Base-by-base conservation (phyloP, 306 rosid species). In the Cicer chorassanicum region DNA sequence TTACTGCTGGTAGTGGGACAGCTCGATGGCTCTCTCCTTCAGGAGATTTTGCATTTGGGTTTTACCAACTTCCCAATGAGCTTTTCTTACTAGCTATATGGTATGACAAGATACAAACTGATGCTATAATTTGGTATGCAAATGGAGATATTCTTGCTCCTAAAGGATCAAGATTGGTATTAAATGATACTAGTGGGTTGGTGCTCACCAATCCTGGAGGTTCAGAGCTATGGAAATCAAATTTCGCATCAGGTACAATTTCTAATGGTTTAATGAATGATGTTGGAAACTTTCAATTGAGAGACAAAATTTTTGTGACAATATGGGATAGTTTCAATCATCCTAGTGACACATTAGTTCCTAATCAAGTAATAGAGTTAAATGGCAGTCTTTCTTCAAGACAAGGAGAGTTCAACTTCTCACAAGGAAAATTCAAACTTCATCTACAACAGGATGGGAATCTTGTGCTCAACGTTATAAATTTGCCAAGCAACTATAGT, bases 301-400 rank as follows among this genome's bases (percentile, higher is more conserved):
- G 3, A 15, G 81, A 65, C 10, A 43, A 40, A 10, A 72, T 40
- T 57, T 73, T 59, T 3, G 40, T 1, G 0, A 1, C n/a, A 4
- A 6, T 83, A 8, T 89, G 93, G 91, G 82, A 78, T 12, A 82
- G 65, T 68, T 88, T 88, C 44, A 21, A 56, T 10, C 9, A 76
- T 16, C 93, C 87, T 4, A 81, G 69, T 6, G 91, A 89, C 64
- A 89, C 91, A 45, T 46, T 89, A 40, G 80, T 89, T 15, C 89
- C 93, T 1, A 70, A 59, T 4, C 94, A 89, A 56, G 63, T 14
- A 7, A 0, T 89, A 29, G 29, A 78, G 71, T 51, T 67, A 60
- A 42, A 78, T 78, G 5, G 72, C 53, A 74, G 68, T 67, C 29
- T 87, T 36, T 73, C 67, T 13, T 83, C 91, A 2, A 78, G 80